Percentiles rank a stretch among this genome's conserved stretches.
These are phyloP conservation scores for Bipolaris sorokiniana DNA, from an alignment of 2,329 filamentous ascomycete genomes.

Conservation along the genomic window DNA sequence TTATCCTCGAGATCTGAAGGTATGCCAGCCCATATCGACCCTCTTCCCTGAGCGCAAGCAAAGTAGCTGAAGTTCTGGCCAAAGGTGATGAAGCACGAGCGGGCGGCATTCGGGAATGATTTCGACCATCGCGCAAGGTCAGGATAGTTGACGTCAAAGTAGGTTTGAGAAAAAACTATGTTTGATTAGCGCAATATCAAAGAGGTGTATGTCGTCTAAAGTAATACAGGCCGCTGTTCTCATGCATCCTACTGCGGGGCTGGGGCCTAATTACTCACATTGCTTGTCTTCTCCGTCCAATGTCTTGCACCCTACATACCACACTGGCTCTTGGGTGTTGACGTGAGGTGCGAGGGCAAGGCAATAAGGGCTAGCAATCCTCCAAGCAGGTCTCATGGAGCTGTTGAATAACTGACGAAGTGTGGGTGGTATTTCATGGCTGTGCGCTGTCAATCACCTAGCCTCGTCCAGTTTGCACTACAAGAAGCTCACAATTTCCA, in stretches of 20 bases:
- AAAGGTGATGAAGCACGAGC: slow-evolving; percentile 42
- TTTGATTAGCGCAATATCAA: slow-evolving; percentile 19
- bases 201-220: slow-evolving; percentile 1
- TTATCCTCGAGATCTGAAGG: slow-evolving; percentile 42
- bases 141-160: slow-evolving; percentile 41
- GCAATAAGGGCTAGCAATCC: slow-evolving; percentile 43
- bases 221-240: slow-evolving; percentile 13
- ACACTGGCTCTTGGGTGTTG: slow-evolving; percentile 38
- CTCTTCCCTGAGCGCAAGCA: slow-evolving; percentile 37
- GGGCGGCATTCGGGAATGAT: slow-evolving; percentile 35
- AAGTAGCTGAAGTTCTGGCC: slow-evolving; percentile 42
- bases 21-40: slow-evolving; percentile 45
- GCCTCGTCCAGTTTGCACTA: slow-evolving; percentile 8
- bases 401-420: slow-evolving; percentile 43
- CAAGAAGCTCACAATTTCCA: slow-evolving; percentile 43
- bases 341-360: slow-evolving; percentile 41
- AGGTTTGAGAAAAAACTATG: slow-evolving; percentile 41
- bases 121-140: slow-evolving; percentile 41
- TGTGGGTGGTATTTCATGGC: slow-evolving; percentile 43
- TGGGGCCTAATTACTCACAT: slow-evolving; percentile 32
- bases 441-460: slow-evolving; percentile 26
- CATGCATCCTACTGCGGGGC: slow-evolving; percentile 13
- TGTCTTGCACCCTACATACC: slow-evolving; percentile 45
- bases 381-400: slow-evolving; percentile 42
- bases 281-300: slow-evolving; percentile 45